Conservation (phyloP, 1,139 yeast genomes). For the Blastobotrys petasosporus region DNA sequence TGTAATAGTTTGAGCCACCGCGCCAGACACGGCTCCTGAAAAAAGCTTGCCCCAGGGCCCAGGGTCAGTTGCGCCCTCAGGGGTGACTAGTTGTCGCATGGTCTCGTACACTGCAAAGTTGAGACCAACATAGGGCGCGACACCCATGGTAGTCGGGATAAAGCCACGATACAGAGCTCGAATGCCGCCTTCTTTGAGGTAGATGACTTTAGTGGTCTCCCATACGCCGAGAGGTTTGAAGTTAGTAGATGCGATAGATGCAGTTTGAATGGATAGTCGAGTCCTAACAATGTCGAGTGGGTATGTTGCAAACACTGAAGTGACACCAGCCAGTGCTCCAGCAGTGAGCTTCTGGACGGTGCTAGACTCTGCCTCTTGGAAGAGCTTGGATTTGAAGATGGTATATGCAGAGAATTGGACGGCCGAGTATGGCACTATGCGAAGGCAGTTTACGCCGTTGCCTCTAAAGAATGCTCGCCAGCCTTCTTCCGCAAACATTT, state of each 20-base stretch:
- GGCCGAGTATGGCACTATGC: slow-evolving; percentile 92
- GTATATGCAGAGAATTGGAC: slow-evolving; percentile 90
- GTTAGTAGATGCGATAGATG: slow-evolving; percentile 41
- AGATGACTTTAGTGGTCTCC: slow-evolving; percentile 53
- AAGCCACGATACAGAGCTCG: slow-evolving; percentile 77
- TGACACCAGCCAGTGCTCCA: slow-evolving; percentile 78
- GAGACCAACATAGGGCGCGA: slow-evolving; percentile 92
- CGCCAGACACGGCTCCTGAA: slow-evolving; percentile 87
- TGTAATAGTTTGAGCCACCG: slow-evolving; percentile 71
- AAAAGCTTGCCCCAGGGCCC: slow-evolving; percentile 52
- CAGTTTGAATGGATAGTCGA: slow-evolving; percentile 82
- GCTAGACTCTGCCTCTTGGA: slow-evolving; percentile 36
- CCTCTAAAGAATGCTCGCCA: slow-evolving; percentile 85
- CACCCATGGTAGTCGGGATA: slow-evolving; percentile 84
- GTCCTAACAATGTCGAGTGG: slow-evolving; percentile 91
- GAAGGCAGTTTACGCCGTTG: slow-evolving; percentile 78
- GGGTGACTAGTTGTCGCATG: slow-evolving; percentile 49
- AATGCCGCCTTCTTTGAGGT: slow-evolving; percentile 73
- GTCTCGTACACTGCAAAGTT: slow-evolving; percentile 88
- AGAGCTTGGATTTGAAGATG: slow-evolving; percentile 45
- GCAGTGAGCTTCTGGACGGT: slow-evolving; percentile 59
- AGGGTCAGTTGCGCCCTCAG: slow-evolving; percentile 32
- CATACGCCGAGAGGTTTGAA: slow-evolving; percentile 59
- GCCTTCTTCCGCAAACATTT: slow-evolving; percentile 88
- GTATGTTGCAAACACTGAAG: slow-evolving; percentile 78